Percentiles rank a stretch among this genome's conserved stretches.
Conservation (phyloP, 176 grass and related monocot genomes). For the Phyllostachys edulis region DNA sequence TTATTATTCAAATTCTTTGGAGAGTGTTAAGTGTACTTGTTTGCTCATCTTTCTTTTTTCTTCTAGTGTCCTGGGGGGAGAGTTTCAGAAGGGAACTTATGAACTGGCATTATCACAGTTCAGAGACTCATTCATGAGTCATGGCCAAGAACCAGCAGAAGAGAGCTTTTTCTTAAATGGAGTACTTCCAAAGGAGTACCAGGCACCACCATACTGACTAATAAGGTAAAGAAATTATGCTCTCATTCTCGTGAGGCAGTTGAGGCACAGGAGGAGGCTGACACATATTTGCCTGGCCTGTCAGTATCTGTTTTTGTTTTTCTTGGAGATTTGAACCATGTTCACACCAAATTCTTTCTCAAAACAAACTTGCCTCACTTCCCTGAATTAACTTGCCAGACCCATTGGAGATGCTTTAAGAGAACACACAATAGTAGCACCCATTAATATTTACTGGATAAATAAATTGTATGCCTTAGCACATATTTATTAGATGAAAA, state of each 20-base stretch:
- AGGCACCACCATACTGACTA: slow-evolving; percentile 24
- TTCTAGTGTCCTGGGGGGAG: neutral
- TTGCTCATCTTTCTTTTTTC: neutral
- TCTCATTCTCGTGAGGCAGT: slow-evolving; percentile 24
- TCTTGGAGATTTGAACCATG: slow-evolving; percentile 1
- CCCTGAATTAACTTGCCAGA: too few relatives aligned
- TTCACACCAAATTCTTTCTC: too few relatives aligned
- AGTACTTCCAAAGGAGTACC: slow-evolving; percentile 29
- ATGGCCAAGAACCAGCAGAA: slow-evolving; percentile 22
- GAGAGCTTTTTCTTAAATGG: slow-evolving; percentile 36
- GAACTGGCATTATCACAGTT: neutral
- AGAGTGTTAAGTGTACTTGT: neutral
- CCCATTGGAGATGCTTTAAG: too few relatives aligned
- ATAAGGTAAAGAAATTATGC: slow-evolving; percentile 49
- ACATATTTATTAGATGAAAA: too few relatives aligned
- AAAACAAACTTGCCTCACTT: too few relatives aligned
- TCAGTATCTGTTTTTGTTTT: slow-evolving; percentile 24
- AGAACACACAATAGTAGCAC: too few relatives aligned
- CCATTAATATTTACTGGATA: too few relatives aligned
- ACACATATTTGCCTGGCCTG: slow-evolving; percentile 4
- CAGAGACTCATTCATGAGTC: slow-evolving; percentile 14
- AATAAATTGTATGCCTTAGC: too few relatives aligned
- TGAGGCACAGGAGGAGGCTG: slow-evolving; percentile 31
- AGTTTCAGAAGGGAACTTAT: slow-evolving; percentile 16
- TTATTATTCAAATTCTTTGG: neutral